Base-by-base conservation (phyloP, 805 yeast species). In the Osmozyma mogii region DNA sequence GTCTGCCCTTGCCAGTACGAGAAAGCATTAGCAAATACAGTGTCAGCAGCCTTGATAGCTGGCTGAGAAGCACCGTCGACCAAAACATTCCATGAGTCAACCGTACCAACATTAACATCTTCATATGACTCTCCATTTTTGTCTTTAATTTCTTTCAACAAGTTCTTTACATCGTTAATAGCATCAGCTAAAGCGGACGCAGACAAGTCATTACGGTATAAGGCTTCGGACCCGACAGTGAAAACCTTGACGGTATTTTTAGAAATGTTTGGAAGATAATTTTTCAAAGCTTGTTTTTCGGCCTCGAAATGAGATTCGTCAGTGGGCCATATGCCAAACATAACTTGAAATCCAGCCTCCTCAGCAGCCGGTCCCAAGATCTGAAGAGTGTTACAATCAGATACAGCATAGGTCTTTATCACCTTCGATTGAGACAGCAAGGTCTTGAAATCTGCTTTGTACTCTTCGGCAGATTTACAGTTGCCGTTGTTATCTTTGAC, bases 1-100 rank as follows among this genome's bases (percentile, higher is more conserved):
- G 85, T 71, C 68, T 87, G 96, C 25, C 96, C 96, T 68, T 89
- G 97, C 97, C 97, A 89, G 78, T 88, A 89, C 6, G 96, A 84
- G 73, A 89, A 89, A 29, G 96, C 96, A 55, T 89, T 89, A 50
- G 95, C 94, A 56, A 79, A 82, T 38, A 87, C 76, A 48, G 84
- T 67, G 57, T 89, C 97, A 27, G 94, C 67, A 30, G 85, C 88
- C 56, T 74, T 47, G 52, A 89, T 78, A 33, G 82, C 95, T 15
- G 80, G 73, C 29, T 61, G 47, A 41, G 78, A 67, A 44, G 68
- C 75, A 49, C 81, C 92, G 49, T 84, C 94, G 43, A 87, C 95
- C 39, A 84, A 58, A 39, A 83, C 70, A 58, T 89, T 84, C 97
- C 97, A 89, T 2, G 96, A 87, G 61, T 89, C 97, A 41, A 85